Evolutionary conservation across 2,329 filamentous ascomycete genomes (phyloP), one percentile per base, ranked within the genome.

Genomic region (Fusarium napiforme): DNA sequence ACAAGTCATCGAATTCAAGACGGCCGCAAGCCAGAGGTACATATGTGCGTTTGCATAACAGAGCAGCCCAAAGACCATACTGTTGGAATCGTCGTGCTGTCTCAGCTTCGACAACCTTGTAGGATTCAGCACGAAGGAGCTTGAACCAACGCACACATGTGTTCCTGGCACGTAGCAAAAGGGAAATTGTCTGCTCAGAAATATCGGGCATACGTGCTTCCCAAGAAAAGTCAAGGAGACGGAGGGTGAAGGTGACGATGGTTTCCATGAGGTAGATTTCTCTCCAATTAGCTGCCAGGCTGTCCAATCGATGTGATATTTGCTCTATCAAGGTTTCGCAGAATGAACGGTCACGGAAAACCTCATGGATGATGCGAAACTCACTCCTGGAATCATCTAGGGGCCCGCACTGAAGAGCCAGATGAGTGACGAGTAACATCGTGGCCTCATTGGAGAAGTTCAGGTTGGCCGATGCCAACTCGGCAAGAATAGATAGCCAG

Each of bases 371-470:
- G 4, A 81, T 75, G 7, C 91, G 84, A 0, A 78, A 69, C 1
- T 71, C 16, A 40, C 84, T 78, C 11, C 77, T 53, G 0, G 72
- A 58, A 7, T 67, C 60, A 2, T 77, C 76, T 7, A 46, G 34
- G 6, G 89, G 89, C 0, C 92, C 92, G 4, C 83, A 84, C 69
- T 93, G 87, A 1, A 86, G 71, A 0, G 85, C 80, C 1, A 93
- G 79, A 15, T 89, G 85, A 4, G 81, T 80, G 5, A 93, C 75
- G 0, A 92, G 75, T 1, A 83, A 69, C 52, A 84, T 83, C 0
- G 87, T 87, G 0, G 86, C 84, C 26, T 89, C 85, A 0, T 86
- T 85, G n/a, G 87, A 89, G 70, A 93, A 89, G 70, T 92, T 92
- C 9, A 93, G 64, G 66, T 88, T 78, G 3, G 87, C 84, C 0